phyloP scores from a whole-genome alignment of 2,329 filamentous ascomycete genomes.

The Diaporthe eres region DNA sequence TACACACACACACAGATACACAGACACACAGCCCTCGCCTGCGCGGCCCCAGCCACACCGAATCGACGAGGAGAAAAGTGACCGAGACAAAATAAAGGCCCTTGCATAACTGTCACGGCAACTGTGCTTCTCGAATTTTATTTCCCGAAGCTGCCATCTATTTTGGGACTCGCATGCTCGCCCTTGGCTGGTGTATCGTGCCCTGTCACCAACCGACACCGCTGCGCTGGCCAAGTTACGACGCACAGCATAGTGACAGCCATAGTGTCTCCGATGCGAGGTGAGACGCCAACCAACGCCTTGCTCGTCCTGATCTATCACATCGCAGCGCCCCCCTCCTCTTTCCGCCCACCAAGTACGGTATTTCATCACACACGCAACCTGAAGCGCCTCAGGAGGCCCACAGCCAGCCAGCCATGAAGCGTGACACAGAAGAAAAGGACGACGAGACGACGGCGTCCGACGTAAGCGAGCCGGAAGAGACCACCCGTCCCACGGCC shows the following conservation, averaged over 20 bases:
- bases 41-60: background rate
- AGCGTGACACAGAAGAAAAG: constrained; percentile 28
- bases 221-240: constrained; percentile 19
- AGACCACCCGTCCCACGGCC: constrained; percentile 35
- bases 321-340: background rate
- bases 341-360: background rate
- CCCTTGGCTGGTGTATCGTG: background rate
- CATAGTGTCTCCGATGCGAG: background rate
- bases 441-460: constrained; percentile 31
- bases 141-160: constrained; percentile 11
- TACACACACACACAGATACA: background rate
- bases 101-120: background rate
- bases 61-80: background rate
- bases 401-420: constrained; percentile 11
- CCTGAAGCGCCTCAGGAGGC: background rate
- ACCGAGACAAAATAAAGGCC: background rate
- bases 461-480: constrained; percentile 35
- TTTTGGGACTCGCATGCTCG: constrained; percentile 9
- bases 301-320: constrained; percentile 12
- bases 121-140: background rate
- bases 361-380: background rate
- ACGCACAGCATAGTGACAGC: constrained; percentile 22
- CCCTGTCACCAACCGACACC: background rate
- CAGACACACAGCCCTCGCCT: background rate
- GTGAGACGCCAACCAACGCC: background rate